Percentiles rank a stretch among this genome's conserved stretches.
Evolutionary conservation across 176 grass and related monocot genomes (phyloP).

Genomic region (Triticum urartu): DNA sequence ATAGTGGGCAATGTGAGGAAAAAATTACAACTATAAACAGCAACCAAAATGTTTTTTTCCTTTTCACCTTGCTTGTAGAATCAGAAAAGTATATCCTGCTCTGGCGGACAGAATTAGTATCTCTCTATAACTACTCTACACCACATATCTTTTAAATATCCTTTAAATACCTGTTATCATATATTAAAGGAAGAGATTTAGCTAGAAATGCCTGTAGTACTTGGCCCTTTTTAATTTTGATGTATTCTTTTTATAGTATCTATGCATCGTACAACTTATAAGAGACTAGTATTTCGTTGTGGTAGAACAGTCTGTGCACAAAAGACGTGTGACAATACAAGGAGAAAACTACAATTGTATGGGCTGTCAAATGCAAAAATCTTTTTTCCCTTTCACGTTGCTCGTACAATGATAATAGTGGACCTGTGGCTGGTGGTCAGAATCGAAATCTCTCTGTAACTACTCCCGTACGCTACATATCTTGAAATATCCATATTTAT

Average conservation of each 20-base stretch:
- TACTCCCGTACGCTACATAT: neutral
- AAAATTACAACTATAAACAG: neutral
- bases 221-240: neutral
- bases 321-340: neutral
- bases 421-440: neutral
- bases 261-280: neutral
- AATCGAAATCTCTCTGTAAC: neutral
- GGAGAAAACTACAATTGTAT: neutral
- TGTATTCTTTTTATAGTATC: neutral
- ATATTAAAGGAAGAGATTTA: neutral
- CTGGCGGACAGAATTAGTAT: neutral
- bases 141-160: neutral
- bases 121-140: neutral
- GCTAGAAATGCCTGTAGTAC: neutral
- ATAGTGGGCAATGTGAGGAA: neutral
- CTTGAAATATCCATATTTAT: neutral
- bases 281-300: neutral
- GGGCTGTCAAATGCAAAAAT: neutral
- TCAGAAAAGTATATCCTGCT: slow-evolving; percentile 12
- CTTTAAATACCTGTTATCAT: neutral
- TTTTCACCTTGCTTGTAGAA: neutral
- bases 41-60: neutral
- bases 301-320: neutral
- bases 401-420: neutral
- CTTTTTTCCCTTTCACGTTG: neutral